Percentiles rank a stretch among this genome's conserved stretches.
Conservation (phyloP, 305 asterid species). For the Rubia occidens region DNA sequence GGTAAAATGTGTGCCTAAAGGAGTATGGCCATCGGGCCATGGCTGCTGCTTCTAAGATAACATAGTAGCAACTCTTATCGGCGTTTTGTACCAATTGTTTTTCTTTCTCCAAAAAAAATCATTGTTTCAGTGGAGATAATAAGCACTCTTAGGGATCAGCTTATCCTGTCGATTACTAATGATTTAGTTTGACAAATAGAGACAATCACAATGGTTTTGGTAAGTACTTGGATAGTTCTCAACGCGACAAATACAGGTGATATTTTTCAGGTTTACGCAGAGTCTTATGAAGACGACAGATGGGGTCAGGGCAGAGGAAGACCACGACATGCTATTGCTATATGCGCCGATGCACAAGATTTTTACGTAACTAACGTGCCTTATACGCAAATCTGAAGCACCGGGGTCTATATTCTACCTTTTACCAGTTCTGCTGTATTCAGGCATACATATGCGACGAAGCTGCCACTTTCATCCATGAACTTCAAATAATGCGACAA, state of each 20-base stretch:
- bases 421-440: too few species aligned
- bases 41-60: neutral
- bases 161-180: neutral
- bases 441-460: too few species aligned
- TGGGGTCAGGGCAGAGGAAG: conserved; percentile 11
- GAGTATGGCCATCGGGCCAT: neutral
- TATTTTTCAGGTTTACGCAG: too few species aligned
- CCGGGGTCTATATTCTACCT: too few species aligned
- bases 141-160: neutral
- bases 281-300: too few species aligned
- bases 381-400: too few species aligned
- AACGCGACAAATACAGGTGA: neutral
- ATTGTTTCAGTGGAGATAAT: neutral
- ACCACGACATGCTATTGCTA: neutral
- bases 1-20: neutral
- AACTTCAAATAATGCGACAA: neutral
- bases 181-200: neutral
- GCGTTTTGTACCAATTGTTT: neutral
- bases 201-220: neutral
- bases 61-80: neutral
- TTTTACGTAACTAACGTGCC: too few species aligned
- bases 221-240: neutral
- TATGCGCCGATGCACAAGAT: too few species aligned
- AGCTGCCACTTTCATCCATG: neutral
- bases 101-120: too few species aligned